Base-by-base conservation (phyloP, 1,284 basidiomycete species). In the Volvariella surrecta region DNA sequence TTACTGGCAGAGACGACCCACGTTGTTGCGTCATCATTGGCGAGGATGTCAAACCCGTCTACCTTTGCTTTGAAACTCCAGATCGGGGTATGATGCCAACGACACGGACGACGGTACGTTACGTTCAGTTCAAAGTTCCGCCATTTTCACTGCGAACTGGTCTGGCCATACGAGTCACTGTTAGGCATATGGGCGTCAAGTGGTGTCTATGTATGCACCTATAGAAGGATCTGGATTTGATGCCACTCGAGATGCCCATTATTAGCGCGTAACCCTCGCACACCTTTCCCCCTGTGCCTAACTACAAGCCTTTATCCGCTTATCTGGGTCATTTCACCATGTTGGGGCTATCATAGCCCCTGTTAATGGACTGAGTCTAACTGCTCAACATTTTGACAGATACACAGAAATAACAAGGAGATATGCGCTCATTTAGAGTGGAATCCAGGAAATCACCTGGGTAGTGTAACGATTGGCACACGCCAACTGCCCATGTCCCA, bases 1-100 rank as follows among this genome's bases (percentile, higher is more conserved):
- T 84, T 66, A 79, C 79, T 40, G 77, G 80, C 46, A 65, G 63
- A 54, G 76, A 79, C 55, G 73, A 84, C 62, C 79, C 80, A 32
- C 73, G 80, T 50, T 69, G 66, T 45, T 82, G 76, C 58, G 70
- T 79, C 48, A 64, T 84, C 64, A 82, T 85, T 48, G 80, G 81
- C 32, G 72, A 77, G 53, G 74, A 79, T 57, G 66, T 63, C 28
- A 68, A 62, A 50, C 75, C 74, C 1, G 60, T 82, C 54, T 81
- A 75, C 61, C 76, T 76, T 55, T 74, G 71, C 52, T 83, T 86
- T 58, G 76, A 79, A 56, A 84, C 82, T 2, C 62, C 61, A 44
- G 67, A 69, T 48, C 57, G 64, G 53, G 58, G 56, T 50, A 51
- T 61, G 45, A 62, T 58, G 57, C 52, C 61, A 51, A 61, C 66